Conservation (phyloP, 2,329 filamentous ascomycete species). For the Cladosporium sp. region DNA sequence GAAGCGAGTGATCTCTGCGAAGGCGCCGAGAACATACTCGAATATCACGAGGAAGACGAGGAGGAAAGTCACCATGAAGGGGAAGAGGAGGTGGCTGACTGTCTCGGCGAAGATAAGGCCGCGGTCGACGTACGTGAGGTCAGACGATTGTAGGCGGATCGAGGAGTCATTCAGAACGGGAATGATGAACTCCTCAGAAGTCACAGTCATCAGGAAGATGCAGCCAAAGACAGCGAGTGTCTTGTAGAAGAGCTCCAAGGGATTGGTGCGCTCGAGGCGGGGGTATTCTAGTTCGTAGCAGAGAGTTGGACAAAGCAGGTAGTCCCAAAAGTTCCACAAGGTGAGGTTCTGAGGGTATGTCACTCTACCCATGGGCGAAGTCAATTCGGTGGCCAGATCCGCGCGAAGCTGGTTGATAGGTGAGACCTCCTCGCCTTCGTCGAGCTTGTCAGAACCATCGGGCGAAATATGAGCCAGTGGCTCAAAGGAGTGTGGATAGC, state of each 20-base stretch:
- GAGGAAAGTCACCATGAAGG: conserved; percentile 93
- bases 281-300: conserved; percentile 99
- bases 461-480: conserved; percentile 10
- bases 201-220: conserved; percentile 88
- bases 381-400: conserved; percentile 84
- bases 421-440: conserved; percentile 31
- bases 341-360: conserved; percentile 90
- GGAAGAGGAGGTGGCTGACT: conserved; percentile 86
- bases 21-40: conserved; percentile 91
- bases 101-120: conserved; percentile 81
- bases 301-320: conserved; percentile 84
- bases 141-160: conserved; percentile 45
- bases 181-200: conserved; percentile 91
- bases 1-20: conserved; percentile 80
- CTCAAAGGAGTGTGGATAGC: conserved; percentile 54
- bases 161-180: conserved; percentile 76
- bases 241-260: conserved; percentile 78
- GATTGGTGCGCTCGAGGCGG: conserved; percentile 68
- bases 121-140: conserved; percentile 55
- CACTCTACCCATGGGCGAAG: conserved; percentile 80
- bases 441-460: conserved; percentile 41
- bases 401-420: conserved; percentile 67
- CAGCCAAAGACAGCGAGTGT: conserved; percentile 88
- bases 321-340: conserved; percentile 77
- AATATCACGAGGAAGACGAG: conserved; percentile 98